Evolutionary conservation across 768 basidiomycete species (phyloP).

Genomic region (Phlebiopsis gigantea): DNA sequence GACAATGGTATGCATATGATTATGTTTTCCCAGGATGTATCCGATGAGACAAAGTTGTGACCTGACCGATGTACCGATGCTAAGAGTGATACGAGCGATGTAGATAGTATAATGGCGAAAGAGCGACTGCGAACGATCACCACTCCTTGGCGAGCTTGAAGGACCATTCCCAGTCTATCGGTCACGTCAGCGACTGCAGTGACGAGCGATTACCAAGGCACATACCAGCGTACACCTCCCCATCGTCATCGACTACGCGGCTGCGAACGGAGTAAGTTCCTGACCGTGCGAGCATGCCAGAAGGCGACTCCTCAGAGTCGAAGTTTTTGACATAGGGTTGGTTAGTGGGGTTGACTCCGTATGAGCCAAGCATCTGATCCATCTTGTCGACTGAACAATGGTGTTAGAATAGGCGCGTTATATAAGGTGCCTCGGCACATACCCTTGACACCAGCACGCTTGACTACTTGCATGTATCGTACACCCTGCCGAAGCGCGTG

Average conservation of each 20-base stretch:
- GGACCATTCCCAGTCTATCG: slow-evolving; percentile 75
- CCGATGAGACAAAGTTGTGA: slow-evolving; percentile 15
- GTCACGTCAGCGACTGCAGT: background rate
- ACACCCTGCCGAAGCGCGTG: slow-evolving; percentile 49
- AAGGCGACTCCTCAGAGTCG: slow-evolving; percentile 58
- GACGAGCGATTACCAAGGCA: slow-evolving; percentile 3
- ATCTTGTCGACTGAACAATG: slow-evolving; percentile 74
- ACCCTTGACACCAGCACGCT: slow-evolving; percentile 75
- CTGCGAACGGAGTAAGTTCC: slow-evolving; percentile 77
- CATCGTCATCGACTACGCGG: slow-evolving; percentile 86
- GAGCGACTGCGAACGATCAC: slow-evolving; percentile 34
- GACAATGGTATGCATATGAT: background rate
- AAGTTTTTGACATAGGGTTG: slow-evolving; percentile 73
- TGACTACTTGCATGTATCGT: slow-evolving; percentile 86
- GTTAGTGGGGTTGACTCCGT: slow-evolving; percentile 65
- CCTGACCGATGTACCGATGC: slow-evolving; percentile 16
- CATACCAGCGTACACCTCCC: slow-evolving; percentile 71
- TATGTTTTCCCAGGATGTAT: slow-evolving; percentile 9
- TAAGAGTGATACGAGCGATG: slow-evolving; percentile 21
- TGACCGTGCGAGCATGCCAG: slow-evolving; percentile 78
- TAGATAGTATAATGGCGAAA: slow-evolving; percentile 22
- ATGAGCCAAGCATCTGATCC: slow-evolving; percentile 94
- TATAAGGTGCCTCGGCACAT: too few relatives aligned
- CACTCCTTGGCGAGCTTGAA: slow-evolving; percentile 95
- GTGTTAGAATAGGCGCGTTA: background rate